Conservation (phyloP, 179 eudicot species). For the Beta macrorhiza region DNA sequence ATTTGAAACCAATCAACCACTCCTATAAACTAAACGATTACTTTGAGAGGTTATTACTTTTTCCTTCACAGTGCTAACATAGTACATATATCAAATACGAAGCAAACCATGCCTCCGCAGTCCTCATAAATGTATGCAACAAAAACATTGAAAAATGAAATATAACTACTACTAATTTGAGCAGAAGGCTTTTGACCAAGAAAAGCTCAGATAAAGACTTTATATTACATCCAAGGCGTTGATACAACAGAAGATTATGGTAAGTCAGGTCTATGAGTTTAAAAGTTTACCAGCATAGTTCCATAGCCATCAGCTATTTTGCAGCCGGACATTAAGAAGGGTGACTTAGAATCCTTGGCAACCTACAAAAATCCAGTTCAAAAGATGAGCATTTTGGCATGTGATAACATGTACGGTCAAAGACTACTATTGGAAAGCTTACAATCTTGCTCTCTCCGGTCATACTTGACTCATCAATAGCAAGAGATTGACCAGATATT, state of each 20-base stretch:
- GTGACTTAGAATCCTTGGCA: slow-evolving; percentile 49
- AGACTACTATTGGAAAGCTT: slow-evolving; percentile 25
- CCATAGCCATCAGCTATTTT: slow-evolving; percentile 96
- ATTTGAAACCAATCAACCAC: not conserved
- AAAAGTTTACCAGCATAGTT: slow-evolving; percentile 70
- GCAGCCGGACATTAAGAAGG: slow-evolving; percentile 93
- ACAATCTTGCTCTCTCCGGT: slow-evolving; percentile 98
- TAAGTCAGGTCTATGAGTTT: not conserved
- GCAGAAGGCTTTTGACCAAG: not conserved
- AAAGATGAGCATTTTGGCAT: not conserved
- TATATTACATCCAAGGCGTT: not conserved
- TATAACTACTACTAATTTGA: not conserved
- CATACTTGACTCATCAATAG: slow-evolving; percentile 96
- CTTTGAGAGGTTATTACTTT: not conserved
- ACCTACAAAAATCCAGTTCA: slow-evolving; percentile 38
- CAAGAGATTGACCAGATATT: slow-evolving; percentile 75
- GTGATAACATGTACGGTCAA: not conserved
- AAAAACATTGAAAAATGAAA: not conserved
- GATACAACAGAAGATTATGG: not conserved
- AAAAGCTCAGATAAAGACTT: not conserved
- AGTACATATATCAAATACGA: not conserved
- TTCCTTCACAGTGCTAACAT: not conserved
- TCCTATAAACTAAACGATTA: not conserved
- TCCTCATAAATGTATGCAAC: not conserved
- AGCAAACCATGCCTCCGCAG: not conserved